Evolutionary conservation across 305 asterid genomes (phyloP).

Genomic region (Fraxinus velutina): DNA sequence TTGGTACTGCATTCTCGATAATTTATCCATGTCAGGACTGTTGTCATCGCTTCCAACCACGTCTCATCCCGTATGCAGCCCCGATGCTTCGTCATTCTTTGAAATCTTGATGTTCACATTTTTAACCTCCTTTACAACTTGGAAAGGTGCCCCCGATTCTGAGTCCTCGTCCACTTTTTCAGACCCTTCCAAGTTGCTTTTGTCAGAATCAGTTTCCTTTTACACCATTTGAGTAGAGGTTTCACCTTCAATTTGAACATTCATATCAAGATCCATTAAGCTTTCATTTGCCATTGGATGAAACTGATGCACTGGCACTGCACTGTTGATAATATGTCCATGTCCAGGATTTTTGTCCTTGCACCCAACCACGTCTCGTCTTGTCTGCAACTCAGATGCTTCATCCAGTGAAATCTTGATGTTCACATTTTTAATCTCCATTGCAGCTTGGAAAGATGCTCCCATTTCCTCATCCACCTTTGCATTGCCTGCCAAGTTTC

Average conservation of each 20-base stretch:
- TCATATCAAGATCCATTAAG: constrained; percentile 27
- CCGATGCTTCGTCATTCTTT: background rate
- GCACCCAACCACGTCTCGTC: background rate
- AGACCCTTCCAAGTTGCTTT: constrained; percentile 39
- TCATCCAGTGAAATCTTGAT: background rate
- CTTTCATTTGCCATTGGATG: constrained; percentile 20
- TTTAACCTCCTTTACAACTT: constrained; percentile 26
- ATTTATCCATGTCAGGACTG: too few species aligned
- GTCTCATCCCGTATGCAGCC: too few species aligned
- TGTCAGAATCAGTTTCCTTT: constrained; percentile 21
- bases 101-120: constrained; percentile 22
- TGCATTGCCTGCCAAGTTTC: constrained; percentile 32
- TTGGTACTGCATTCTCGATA: too few species aligned
- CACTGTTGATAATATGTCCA: constrained; percentile 13
- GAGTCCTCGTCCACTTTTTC: constrained; percentile 15
- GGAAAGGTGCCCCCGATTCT: constrained; percentile 22
- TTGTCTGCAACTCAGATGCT: background rate
- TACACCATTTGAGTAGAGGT: background rate
- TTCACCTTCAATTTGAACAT: constrained; percentile 25
- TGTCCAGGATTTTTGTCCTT: background rate
- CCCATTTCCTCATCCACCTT: constrained; percentile 21
- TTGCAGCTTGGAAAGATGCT: constrained; percentile 22
- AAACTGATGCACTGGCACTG: constrained; percentile 23
- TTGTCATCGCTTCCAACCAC: too few species aligned
- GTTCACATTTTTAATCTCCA: constrained; percentile 29